phyloP scores from a whole-genome alignment of 2,329 filamentous ascomycete species.

The Talaromyces pinophilus region DNA sequence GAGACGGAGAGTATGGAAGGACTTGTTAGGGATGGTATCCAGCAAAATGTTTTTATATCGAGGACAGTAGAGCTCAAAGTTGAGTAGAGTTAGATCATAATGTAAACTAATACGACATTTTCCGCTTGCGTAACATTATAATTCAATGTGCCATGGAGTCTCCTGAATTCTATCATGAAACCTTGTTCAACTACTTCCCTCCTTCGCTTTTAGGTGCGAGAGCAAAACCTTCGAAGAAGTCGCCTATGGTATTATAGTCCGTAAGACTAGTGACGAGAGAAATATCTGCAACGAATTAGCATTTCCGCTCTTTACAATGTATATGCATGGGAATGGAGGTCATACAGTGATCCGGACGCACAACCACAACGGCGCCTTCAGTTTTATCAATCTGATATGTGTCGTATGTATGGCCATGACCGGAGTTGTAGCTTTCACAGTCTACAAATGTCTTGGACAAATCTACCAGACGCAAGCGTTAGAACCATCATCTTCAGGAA shows the following conservation, averaged over 20 bases:
- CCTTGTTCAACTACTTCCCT: neutral
- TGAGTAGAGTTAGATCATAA: constrained; percentile 6
- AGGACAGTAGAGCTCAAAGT: constrained; percentile 22
- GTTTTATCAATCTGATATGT: constrained; percentile 60
- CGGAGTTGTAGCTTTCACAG: constrained; percentile 19
- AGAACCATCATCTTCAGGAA: neutral
- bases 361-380: constrained; percentile 59
- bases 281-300: neutral
- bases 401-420: constrained; percentile 39
- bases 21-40: constrained; percentile 17
- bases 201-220: neutral
- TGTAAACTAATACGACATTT: neutral
- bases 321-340: too few relatives aligned
- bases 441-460: constrained; percentile 20
- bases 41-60: constrained; percentile 21
- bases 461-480: neutral
- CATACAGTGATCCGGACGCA: constrained; percentile 58
- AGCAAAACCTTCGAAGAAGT: constrained; percentile 4
- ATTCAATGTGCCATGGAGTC: neutral
- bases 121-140: neutral
- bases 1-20: constrained; percentile 24
- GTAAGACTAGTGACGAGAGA: constrained; percentile 11
- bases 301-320: neutral
- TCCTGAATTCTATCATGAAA: neutral
- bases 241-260: neutral